Conservation (phyloP, 352 stramenopile species). For the Phytophthora sp. region DNA sequence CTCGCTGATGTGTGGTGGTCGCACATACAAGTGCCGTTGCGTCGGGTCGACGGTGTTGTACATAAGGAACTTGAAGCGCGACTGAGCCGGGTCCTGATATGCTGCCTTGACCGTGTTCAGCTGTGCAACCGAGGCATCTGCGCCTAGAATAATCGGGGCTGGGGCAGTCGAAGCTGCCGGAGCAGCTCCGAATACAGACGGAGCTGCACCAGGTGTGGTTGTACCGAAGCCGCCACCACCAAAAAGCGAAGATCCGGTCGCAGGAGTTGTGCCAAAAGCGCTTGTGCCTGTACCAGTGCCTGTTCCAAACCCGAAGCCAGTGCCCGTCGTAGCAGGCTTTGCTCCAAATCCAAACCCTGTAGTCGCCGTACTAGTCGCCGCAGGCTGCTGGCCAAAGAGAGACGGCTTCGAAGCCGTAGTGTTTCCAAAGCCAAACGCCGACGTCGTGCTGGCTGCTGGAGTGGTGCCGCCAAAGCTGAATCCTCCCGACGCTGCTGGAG, state of each 20-base stretch:
- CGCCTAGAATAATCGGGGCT: conserved; percentile 73
- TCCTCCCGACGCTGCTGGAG: too few relatives aligned
- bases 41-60: conserved; percentile 90
- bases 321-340: conserved; percentile 10
- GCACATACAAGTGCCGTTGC: conserved; percentile 79
- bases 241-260: conserved; percentile 35
- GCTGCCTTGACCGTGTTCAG: conserved; percentile 84
- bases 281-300: conserved; percentile 18
- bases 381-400: conserved; percentile 52
- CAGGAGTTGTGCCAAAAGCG: conserved; percentile 42
- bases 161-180: conserved; percentile 48
- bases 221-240: conserved; percentile 46
- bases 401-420: conserved; percentile 47
- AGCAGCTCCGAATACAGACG: conserved; percentile 36
- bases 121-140: conserved; percentile 79
- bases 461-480: conserved; percentile 53
- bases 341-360: conserved; percentile 44
- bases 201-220: conserved; percentile 13
- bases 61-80: conserved; percentile 90
- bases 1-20: conserved; percentile 84
- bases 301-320: conserved; percentile 35
- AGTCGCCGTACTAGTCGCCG: conserved; percentile 24
- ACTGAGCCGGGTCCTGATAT: conserved; percentile 85
- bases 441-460: conserved; percentile 22
- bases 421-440: conserved; percentile 43